phyloP scores from a whole-genome alignment of 371 early-diverging fungal species.

The Smittium culicis region DNA sequence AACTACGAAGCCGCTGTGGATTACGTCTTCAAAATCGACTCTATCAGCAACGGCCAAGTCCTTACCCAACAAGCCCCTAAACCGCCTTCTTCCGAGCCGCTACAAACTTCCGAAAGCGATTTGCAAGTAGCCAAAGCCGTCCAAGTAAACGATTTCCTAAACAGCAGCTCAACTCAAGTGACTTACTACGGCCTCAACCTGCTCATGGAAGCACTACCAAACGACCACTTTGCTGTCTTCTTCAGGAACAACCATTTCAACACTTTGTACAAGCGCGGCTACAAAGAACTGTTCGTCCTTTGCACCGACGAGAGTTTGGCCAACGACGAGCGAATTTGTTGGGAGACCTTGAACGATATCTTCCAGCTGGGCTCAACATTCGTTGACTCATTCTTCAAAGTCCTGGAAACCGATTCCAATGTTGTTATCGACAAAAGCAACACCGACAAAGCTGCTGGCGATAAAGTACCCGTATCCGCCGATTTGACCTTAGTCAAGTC shows the following conservation, averaged over 20 bases:
- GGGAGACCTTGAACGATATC: conserved; percentile 61
- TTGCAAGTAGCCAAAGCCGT: conserved; percentile 11
- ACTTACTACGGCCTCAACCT: conserved; percentile 60
- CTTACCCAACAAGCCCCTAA: neutral
- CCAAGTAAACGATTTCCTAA: conserved; percentile 41
- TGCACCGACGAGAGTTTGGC: conserved; percentile 77
- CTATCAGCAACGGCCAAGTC: conserved; percentile 15
- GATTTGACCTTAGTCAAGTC: too few species aligned
- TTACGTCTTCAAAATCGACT: conserved; percentile 53
- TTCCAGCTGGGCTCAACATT: conserved; percentile 51
- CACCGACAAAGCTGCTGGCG: too few species aligned
- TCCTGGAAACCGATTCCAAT: conserved; percentile 12
- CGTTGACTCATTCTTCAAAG: conserved; percentile 42
- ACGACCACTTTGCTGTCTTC: conserved; percentile 49
- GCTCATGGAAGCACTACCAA: conserved; percentile 46
- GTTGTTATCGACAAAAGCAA: too few species aligned
- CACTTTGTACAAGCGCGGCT: conserved; percentile 55
- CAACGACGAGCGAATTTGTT: conserved; percentile 44
- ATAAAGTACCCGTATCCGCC: too few species aligned
- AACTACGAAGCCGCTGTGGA: conserved; percentile 73
- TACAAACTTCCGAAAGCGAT: neutral
- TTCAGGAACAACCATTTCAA: conserved; percentile 77
- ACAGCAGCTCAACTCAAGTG: conserved; percentile 63
- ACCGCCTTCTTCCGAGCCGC: too few species aligned
- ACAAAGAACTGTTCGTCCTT: conserved; percentile 51